phyloP scores from a whole-genome alignment of 257 asterid genomes.

The Knoxia roxburghii region DNA sequence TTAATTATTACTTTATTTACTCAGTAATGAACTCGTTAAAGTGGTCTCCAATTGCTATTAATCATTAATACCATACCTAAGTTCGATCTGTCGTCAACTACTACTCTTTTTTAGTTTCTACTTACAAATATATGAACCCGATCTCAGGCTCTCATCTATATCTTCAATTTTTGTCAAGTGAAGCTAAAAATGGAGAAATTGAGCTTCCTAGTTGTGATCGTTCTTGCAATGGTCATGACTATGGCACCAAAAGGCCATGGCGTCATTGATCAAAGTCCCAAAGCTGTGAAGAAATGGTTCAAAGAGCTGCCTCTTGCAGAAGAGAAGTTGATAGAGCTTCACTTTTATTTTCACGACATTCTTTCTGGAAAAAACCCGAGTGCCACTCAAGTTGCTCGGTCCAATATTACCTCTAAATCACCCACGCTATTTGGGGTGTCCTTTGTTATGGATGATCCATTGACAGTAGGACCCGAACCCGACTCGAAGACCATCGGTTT shows the following conservation, averaged over 20 bases:
- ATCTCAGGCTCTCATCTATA: too few species aligned
- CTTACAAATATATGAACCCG: too few species aligned
- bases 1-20: too few species aligned
- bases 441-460: conserved; percentile 28
- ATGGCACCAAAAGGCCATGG: neutral
- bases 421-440: conserved; percentile 26
- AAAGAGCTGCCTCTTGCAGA: conserved; percentile 17
- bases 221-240: neutral
- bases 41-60: too few species aligned
- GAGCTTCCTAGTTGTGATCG: neutral
- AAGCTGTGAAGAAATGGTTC: conserved; percentile 34
- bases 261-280: conserved; percentile 17
- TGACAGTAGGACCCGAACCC: conserved; percentile 15
- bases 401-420: conserved; percentile 12
- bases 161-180: too few species aligned
- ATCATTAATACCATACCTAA: too few species aligned
- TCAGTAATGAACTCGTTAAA: too few species aligned
- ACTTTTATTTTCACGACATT: conserved; percentile 37
- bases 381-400: conserved; percentile 24
- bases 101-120: too few species aligned
- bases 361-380: conserved; percentile 24
- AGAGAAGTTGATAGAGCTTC: conserved; percentile 30
- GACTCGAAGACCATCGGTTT: conserved; percentile 21
- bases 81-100: too few species aligned
- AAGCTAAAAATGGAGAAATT: neutral